Evolutionary conservation across 2,329 filamentous ascomycete species (phyloP).

Genomic region (Dryadomyces quercus-mongolicae): DNA sequence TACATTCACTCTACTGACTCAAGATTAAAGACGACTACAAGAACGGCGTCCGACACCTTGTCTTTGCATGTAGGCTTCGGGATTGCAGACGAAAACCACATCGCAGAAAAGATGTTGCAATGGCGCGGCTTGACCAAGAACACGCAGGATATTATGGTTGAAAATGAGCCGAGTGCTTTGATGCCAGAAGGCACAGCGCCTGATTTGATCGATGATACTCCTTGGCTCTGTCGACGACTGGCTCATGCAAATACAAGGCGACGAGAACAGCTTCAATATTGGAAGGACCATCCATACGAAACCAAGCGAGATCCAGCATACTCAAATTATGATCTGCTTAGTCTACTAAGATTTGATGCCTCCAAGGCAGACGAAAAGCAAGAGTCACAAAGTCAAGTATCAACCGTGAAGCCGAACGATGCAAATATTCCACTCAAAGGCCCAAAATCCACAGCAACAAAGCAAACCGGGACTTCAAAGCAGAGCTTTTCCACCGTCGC

Average conservation of each 20-base stretch:
- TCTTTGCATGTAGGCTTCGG: not conserved
- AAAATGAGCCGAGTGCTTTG: too few species aligned
- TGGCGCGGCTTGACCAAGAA: not conserved
- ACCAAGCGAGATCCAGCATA: too few species aligned
- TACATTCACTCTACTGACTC: not conserved
- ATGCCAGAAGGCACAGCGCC: too few species aligned
- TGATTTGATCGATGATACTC: not conserved
- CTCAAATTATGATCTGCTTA: too few species aligned
- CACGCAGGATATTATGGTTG: not conserved
- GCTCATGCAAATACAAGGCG: not conserved
- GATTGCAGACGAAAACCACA: not conserved
- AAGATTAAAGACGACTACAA: not conserved
- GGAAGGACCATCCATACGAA: not conserved
- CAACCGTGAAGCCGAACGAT: too few species aligned
- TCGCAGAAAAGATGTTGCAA: not conserved
- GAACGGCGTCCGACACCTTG: not conserved
- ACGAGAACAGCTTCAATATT: not conserved
- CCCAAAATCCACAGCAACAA: too few species aligned
- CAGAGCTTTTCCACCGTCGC: not conserved
- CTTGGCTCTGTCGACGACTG: not conserved
- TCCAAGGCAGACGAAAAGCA: too few species aligned
- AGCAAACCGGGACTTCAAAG: too few species aligned
- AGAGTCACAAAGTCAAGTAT: too few species aligned
- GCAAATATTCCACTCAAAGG: too few species aligned
- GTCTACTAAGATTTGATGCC: too few species aligned